Evolutionary conservation across 768 basidiomycete species (phyloP).

Genomic region (Phylloporus sp.): DNA sequence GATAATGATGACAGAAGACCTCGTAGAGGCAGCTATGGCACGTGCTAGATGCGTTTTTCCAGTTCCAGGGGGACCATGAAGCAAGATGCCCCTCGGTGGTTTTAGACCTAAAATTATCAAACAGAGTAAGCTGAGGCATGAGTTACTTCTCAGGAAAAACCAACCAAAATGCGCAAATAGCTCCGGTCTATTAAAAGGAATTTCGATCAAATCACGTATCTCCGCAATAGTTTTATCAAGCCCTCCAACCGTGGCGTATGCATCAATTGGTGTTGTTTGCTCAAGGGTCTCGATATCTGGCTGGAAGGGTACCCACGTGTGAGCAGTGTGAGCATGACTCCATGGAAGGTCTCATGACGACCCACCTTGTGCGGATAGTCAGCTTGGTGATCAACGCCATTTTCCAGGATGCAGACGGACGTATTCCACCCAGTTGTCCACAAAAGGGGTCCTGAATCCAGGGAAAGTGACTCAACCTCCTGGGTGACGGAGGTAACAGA

Average conservation of each 20-base stretch:
- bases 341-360: constrained; percentile 8
- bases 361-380: constrained; percentile 33
- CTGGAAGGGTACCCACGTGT: constrained; percentile 27
- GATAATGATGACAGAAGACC: constrained; percentile 85
- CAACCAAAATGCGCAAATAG: constrained; percentile 73
- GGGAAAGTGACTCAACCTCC: constrained; percentile 42
- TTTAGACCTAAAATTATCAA: constrained; percentile 65
- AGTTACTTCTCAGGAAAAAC: constrained; percentile 13
- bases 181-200: constrained; percentile 79
- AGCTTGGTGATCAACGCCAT: constrained; percentile 22
- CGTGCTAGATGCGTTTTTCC: constrained; percentile 97
- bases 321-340: constrained; percentile 7
- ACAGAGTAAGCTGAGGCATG: constrained; percentile 14
- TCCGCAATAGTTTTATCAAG: constrained; percentile 82
- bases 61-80: constrained; percentile 95
- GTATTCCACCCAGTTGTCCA: constrained; percentile 74
- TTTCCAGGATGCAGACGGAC: constrained; percentile 41
- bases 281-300: constrained; percentile 46
- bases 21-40: constrained; percentile 85
- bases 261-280: constrained; percentile 42
- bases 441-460: constrained; percentile 39
- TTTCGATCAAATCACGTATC: constrained; percentile 81
- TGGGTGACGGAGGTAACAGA: constrained; percentile 34
- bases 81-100: constrained; percentile 91
- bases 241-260: constrained; percentile 86